phyloP scores from a whole-genome alignment of 371 early-diverging fungal genomes.

The Mucor piriformis region DNA sequence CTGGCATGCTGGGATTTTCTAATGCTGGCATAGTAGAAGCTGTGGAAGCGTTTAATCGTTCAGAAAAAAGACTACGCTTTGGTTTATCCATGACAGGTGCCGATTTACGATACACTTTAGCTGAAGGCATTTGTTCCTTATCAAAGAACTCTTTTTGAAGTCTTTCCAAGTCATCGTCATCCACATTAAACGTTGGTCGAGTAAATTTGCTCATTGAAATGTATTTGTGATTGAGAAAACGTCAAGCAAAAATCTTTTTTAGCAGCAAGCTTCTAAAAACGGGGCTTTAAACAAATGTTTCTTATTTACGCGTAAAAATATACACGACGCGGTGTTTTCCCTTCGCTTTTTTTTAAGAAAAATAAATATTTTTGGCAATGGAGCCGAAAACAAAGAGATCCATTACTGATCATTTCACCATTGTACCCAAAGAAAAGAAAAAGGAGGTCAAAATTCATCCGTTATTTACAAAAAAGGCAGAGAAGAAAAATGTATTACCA shows the following conservation, averaged over 20 bases:
- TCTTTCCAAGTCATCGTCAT: slow-evolving; percentile 64
- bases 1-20: slow-evolving; percentile 25
- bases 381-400: slow-evolving; percentile 1
- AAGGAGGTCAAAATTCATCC: slow-evolving; percentile 5
- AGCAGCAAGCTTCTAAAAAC: not conserved
- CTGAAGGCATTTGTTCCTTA: slow-evolving; percentile 46
- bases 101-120: slow-evolving; percentile 44
- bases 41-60: slow-evolving; percentile 22
- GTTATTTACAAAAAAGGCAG: slow-evolving; percentile 5
- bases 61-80: slow-evolving; percentile 45
- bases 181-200: slow-evolving; percentile 28
- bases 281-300: not conserved
- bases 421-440: not conserved
- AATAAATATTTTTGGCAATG: not conserved
- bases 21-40: not conserved
- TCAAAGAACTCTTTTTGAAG: slow-evolving; percentile 62
- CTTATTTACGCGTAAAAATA: not conserved
- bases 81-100: slow-evolving; percentile 25
- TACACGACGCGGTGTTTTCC: not conserved
- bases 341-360: not conserved
- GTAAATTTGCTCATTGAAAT: slow-evolving; percentile 21
- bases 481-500: not conserved
- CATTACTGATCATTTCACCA: slow-evolving; percentile 8
- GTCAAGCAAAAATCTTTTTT: not conserved
- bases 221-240: not conserved